Evolutionary conservation across 1,284 basidiomycete genomes (phyloP).

Genomic region (Binderoboletus segoi): DNA sequence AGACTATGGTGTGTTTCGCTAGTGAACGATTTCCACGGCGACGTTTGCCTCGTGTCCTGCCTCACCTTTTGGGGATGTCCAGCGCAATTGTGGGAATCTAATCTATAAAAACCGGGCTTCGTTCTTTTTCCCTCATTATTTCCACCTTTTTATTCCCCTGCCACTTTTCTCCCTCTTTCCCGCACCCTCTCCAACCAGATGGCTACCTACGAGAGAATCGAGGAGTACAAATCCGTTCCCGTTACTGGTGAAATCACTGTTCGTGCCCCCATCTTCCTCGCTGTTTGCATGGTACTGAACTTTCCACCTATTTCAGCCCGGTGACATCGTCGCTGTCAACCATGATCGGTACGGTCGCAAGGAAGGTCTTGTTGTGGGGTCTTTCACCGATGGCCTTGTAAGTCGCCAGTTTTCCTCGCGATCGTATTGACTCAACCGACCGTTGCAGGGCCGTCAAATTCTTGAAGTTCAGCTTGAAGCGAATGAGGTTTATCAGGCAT

Average conservation of each 20-base stretch:
- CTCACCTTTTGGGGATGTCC: conserved; percentile 38
- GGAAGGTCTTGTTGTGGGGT: conserved; percentile 77
- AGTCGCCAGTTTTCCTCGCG: conserved; percentile 29
- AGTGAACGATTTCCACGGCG: conserved; percentile 21
- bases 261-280: conserved; percentile 16
- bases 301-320: conserved; percentile 48
- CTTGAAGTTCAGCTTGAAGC: conserved; percentile 77
- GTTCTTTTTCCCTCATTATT: conserved; percentile 25
- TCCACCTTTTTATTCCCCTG: conserved; percentile 21
- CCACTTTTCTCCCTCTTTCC: conserved; percentile 5
- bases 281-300: conserved; percentile 1
- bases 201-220: conserved; percentile 37
- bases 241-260: conserved; percentile 38
- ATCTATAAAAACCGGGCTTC: conserved; percentile 49
- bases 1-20: conserved; percentile 1
- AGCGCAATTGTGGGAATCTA: conserved; percentile 34
- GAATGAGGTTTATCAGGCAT: conserved; percentile 66
- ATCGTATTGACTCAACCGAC: conserved; percentile 3
- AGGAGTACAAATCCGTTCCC: conserved; percentile 31
- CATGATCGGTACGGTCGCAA: conserved; percentile 60
- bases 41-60: conserved; percentile 48
- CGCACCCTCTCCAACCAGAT: conserved; percentile 15
- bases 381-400: conserved; percentile 69
- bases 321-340: conserved; percentile 77
- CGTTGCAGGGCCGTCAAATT: conserved; percentile 69